Base-by-base conservation (phyloP, 495 filamentous ascomycete species). In the Penicillium turbatum region DNA sequence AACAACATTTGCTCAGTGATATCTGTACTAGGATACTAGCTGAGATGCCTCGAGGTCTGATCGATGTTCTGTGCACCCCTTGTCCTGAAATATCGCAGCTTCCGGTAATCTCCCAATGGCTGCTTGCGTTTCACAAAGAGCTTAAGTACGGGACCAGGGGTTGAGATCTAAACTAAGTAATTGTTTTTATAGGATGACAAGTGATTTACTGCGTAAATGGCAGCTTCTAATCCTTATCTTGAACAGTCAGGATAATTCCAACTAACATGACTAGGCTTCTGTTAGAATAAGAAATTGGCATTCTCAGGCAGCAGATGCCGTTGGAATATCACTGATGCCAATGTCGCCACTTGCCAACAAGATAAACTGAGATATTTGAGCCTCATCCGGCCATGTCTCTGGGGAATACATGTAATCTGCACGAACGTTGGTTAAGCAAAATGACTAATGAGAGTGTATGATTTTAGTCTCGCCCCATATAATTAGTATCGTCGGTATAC, bases 21-120 rank as follows among this genome's bases (percentile, higher is more conserved):
- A 17, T 40, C 6, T 40, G 24, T 32, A 9, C 6, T n/a, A 6
- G 5, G 17, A 31, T 44, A 2, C 26, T 7, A 37, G 9, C 2
- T 6, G 5, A 16, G 0, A 2, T 13, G 5, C 5, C 13, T 15
- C 6, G n/a, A 15, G 5, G n/a, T 13, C 19, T 26, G 7, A 31
- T 16, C 9, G 6, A 16, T 42, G 26, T 10, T 44, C 35, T 52
- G 27, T 47, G n/a, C n/a, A 32, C 19, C 8, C 21, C 12, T 13
- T 15, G 35, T 16, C 39, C 37, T 39, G 35, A 51, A 13, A 15
- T 9, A 34, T 27, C 34, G 32, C 31, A 27, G 6, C 19, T 49
- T 64, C 57, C 60, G 53, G 45, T 10, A 9, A 39, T 36, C 36
- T 56, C 54, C 55, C 15, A 63, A 35, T 66, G 55, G 63, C 9